Conservation (phyloP, 108 stramenopile species). For the Cyclotella kingstonii region DNA sequence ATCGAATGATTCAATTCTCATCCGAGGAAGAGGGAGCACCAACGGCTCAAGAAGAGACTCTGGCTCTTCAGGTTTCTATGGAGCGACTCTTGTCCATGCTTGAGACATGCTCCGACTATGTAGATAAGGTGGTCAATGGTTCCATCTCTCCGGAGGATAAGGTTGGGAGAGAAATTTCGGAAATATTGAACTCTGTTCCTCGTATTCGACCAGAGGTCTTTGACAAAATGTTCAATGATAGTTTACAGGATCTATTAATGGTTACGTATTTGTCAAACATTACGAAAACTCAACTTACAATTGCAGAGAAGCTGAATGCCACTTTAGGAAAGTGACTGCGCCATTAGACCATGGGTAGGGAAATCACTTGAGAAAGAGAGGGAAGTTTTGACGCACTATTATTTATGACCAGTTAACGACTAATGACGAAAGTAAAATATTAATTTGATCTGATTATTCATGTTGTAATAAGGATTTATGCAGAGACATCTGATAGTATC, state of each 20-base stretch:
- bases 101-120: slow-evolving; percentile 78
- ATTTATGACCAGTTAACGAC: too few relatives aligned
- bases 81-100: slow-evolving; percentile 76
- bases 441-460: too few relatives aligned
- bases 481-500: too few relatives aligned
- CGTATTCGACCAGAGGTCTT: slow-evolving; percentile 88
- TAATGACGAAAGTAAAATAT: too few relatives aligned
- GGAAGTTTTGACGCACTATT: too few relatives aligned
- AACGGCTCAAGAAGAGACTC: slow-evolving; percentile 12
- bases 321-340: slow-evolving; percentile 55
- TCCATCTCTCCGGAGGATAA: slow-evolving; percentile 65
- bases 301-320: slow-evolving; percentile 95
- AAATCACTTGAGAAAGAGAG: too few relatives aligned
- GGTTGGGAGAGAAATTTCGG: slow-evolving; percentile 76
- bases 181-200: slow-evolving; percentile 83
- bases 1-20: slow-evolving; percentile 75
- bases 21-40: too few relatives aligned
- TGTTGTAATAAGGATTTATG: too few relatives aligned
- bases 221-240: slow-evolving; percentile 87
- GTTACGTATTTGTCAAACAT: slow-evolving; percentile 93
- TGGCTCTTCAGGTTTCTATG: slow-evolving; percentile 57
- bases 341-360: too few relatives aligned
- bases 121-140: slow-evolving; percentile 85
- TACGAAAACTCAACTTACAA: slow-evolving; percentile 89
- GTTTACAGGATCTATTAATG: slow-evolving; percentile 96